Base-by-base conservation (phyloP, 2,329 filamentous ascomycete genomes). In the Clonostachys chloroleuca region DNA sequence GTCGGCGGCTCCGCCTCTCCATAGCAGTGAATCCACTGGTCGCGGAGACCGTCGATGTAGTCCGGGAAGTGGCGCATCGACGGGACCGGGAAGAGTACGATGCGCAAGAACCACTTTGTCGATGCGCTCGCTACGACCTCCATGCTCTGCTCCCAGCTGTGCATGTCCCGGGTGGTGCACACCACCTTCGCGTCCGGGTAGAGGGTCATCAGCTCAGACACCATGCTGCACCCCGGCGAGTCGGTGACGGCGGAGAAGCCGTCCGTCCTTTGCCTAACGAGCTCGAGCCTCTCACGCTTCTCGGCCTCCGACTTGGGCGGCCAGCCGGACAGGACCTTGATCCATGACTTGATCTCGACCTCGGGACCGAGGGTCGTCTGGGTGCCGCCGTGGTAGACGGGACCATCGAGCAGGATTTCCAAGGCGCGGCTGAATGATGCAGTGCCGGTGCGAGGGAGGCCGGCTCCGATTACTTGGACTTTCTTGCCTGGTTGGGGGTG, bases 181-280 rank as follows among this genome's bases (percentile, higher is more conserved):
- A 78, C 66, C 5, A 77, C 72, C 47, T 69, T 69, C 12, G 73
- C 73, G 30, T 77, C 64, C 0, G 75, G 74, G 49, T 76, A 77
- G 9, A 76, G 51, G 47, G 70, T 64, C 49, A 77, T 54, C 35
- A 78, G 56, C 51, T 78, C 72, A 13, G 66, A 61, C 16, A 74
- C 58, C 24, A 76, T 66, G 44, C 66, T 59, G 14, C 60, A 62
- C 5, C 61, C 62, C 0, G 74, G 73, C 14, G 64, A 53, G 52
- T 78, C 75, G 35, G 72, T 70, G 35, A 69, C 62, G n/a, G 67
- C 73, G 5, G 67, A 68, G 51, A 70, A 78, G 20, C 74, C 73
- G 13, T 63, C 61, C 4, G 65, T 61, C 12, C 62, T 56, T 41
- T 67, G 57, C 48, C 60, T 60, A 7, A 73, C 58, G 6, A 66